Conservation (phyloP, 331 rosid genomes). For the Ulmus americana region DNA sequence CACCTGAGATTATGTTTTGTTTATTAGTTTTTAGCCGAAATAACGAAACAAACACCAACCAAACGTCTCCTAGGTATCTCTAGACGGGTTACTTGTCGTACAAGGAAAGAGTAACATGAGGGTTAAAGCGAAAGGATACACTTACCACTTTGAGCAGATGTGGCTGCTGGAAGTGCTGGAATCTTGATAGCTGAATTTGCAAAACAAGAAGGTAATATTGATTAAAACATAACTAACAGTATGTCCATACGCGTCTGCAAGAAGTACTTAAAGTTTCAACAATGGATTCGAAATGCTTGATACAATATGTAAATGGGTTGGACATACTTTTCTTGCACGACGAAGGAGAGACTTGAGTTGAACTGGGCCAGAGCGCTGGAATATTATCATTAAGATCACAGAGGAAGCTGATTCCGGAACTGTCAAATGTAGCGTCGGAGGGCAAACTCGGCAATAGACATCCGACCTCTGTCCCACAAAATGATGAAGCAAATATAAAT, state of each 20-base stretch:
- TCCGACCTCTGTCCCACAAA: conserved; percentile 57
- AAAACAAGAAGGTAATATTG: conserved; percentile 18
- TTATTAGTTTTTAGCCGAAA: too few relatives aligned
- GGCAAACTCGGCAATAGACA: conserved; percentile 94
- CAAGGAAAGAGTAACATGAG: background rate
- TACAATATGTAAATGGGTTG: conserved; percentile 8
- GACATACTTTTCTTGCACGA: conserved; percentile 75
- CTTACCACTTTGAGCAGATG: conserved; percentile 74
- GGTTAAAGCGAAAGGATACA: conserved; percentile 5
- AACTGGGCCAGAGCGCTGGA: conserved; percentile 93
- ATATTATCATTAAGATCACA: conserved; percentile 96
- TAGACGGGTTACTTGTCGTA: background rate
- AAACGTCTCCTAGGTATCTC: too few relatives aligned
- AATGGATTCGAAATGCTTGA: conserved; percentile 2
- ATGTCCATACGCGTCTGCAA: background rate
- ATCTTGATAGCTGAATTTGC: conserved; percentile 68
- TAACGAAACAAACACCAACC: too few relatives aligned
- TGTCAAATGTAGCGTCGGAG: conserved; percentile 83
- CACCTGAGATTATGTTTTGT: conserved; percentile 42
- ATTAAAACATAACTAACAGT: conserved; percentile 7
- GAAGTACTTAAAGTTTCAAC: background rate
- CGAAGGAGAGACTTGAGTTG: conserved; percentile 55
- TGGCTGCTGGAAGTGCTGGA: conserved; percentile 98
- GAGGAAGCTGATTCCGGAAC: conserved; percentile 70
- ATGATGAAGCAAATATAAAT: conserved; percentile 21